phyloP scores from a whole-genome alignment of 2,329 filamentous ascomycete genomes.

The Stagonosporopsis rhizophila region DNA sequence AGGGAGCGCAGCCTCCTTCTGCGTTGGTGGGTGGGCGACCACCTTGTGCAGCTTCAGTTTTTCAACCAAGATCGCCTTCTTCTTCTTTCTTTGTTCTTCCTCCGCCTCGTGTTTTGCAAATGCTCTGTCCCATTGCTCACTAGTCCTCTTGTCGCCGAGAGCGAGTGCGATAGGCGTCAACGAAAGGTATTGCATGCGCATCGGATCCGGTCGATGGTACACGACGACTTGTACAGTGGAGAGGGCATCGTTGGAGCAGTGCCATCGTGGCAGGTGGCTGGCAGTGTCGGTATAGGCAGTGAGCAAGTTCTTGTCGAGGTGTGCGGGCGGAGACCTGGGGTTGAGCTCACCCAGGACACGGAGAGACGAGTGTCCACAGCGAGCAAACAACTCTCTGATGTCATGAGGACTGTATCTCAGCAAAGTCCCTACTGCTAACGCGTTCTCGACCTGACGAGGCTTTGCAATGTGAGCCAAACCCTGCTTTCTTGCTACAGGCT shows the following conservation, averaged over 20 bases:
- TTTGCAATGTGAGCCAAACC: constrained; percentile 17
- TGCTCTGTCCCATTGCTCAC: constrained; percentile 49
- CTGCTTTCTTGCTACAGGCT: constrained; percentile 41
- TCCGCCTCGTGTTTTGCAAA: constrained; percentile 68
- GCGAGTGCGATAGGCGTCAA: constrained; percentile 87
- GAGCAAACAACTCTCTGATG: constrained; percentile 78
- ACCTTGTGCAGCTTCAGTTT: constrained; percentile 92
- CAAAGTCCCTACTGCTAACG: constrained; percentile 81
- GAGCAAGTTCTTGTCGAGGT: constrained; percentile 73
- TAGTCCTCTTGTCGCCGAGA: constrained; percentile 67
- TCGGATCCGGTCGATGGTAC: constrained; percentile 85
- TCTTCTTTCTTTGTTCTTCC: constrained; percentile 71
- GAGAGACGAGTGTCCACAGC: constrained; percentile 83
- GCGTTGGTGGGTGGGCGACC: constrained; percentile 74
- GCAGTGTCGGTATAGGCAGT: constrained; percentile 62
- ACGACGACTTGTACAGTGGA: constrained; percentile 85
- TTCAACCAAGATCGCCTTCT: constrained; percentile 73
- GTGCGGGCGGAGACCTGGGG: constrained; percentile 54
- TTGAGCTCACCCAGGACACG: constrained; percentile 89
- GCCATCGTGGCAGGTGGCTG: constrained; percentile 71
- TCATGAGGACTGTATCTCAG: constrained; percentile 83
- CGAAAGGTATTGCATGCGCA: constrained; percentile 95
- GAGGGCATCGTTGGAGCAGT: constrained; percentile 68
- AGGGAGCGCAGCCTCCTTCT: constrained; percentile 81
- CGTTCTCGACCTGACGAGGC: constrained; percentile 74